Evolutionary conservation across 176 grass and related monocot genomes (phyloP), one percentile per base, ranked within the genome.

Genomic region (Carex pumila): DNA sequence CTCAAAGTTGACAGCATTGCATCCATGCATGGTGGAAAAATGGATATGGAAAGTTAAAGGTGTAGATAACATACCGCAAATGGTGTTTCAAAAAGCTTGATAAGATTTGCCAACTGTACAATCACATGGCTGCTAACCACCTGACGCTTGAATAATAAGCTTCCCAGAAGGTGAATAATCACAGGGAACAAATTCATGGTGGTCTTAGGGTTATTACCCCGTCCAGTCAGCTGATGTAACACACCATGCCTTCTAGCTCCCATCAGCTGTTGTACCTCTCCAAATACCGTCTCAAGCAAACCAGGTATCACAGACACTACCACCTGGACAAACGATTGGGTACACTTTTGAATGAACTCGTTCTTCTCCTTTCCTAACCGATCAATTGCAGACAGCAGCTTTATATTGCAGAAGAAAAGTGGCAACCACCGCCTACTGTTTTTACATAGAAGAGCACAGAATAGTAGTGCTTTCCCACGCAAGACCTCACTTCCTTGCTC

Each of bases 121-220:
- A 99, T 91, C 37, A 95, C 81, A 82, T 99, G 88, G 49, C 83
- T 88, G 68, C 82, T 95, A 60, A 99, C 91, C 60, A 99, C 91
- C 81, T 76, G 88, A 32, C 92, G 91, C 59, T 90, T 92, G 84
- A 99, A 99, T 79, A 90, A 93, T 80, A 82, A 86, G 80, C 96
- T 99, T 59, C 96, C 91, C 83, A 99, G 91, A 89, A 99, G 89
- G 89, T 99, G 96, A 88, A 99, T 88, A 50, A 99, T 92, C 47
- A 99, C 88, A 50, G 93, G 96, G 74, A 99, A 95, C 85, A 95
- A 65, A 90, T 99, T 90, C 65, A 91, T 87, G 61, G 87, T 93
- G 85, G 87, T 90, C 75, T 94, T 99, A 81, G 91, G 89, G 39
- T 82, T 82, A 88, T 93, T 92, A 88, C 83, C 68, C 32, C 93